phyloP scores from a whole-genome alignment of 192 early-diverging fungal species.

The Backusella mclennaniae region DNA sequence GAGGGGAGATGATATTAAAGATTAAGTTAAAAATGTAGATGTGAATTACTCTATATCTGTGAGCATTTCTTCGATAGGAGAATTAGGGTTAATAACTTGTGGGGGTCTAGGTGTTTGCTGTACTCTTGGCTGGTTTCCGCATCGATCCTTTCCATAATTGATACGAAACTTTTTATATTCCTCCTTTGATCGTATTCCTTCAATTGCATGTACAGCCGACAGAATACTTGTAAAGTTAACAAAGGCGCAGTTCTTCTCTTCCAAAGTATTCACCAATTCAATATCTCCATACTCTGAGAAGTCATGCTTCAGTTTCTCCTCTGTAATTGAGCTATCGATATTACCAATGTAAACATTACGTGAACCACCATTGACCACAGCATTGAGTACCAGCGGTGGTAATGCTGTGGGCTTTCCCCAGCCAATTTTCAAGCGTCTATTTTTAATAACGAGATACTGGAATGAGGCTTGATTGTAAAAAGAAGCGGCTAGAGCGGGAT shows the following conservation, averaged over 20 bases:
- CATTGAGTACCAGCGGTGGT: conserved; percentile 50
- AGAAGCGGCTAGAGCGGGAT: conserved; percentile 59
- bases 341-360: conserved; percentile 83
- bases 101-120: not conserved
- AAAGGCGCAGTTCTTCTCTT: conserved; percentile 83
- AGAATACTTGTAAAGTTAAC: conserved; percentile 82
- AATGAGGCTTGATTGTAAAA: conserved; percentile 60
- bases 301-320: conserved; percentile 69
- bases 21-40: not conserved
- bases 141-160: conserved; percentile 89
- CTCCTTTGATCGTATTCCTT: conserved; percentile 57
- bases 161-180: conserved; percentile 62
- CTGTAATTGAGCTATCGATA: conserved; percentile 60
- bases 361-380: conserved; percentile 62
- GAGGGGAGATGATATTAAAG: not conserved
- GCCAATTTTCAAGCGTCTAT: conserved; percentile 72
- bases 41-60: not conserved
- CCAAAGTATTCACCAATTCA: conserved; percentile 79
- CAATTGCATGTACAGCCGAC: conserved; percentile 77
- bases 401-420: conserved; percentile 75
- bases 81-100: not conserved
- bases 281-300: conserved; percentile 87
- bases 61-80: not conserved
- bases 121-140: conserved; percentile 67
- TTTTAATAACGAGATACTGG: conserved; percentile 67